Conservation (phyloP, 768 basidiomycete genomes). For the Saitozyma podzolica region DNA sequence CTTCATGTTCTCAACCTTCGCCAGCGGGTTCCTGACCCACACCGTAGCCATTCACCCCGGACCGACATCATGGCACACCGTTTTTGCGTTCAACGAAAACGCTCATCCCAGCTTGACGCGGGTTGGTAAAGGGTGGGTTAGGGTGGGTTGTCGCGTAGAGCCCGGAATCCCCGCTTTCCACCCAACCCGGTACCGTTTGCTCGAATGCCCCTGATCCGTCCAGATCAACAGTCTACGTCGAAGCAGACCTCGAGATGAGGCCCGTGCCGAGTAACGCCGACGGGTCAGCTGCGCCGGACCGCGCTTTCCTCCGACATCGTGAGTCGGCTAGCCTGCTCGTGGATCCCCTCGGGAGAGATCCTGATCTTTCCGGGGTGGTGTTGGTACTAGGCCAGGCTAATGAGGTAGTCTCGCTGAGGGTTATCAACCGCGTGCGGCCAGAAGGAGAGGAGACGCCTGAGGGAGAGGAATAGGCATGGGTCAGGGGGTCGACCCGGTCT, state of each 20-base stretch:
- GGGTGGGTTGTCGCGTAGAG: conserved; percentile 21
- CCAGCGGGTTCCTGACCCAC: background rate
- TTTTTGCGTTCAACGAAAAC: conserved; percentile 37
- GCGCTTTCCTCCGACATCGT: conserved; percentile 37
- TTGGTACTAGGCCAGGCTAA: background rate
- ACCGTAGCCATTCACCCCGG: conserved; percentile 12
- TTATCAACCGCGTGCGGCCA: conserved; percentile 23
- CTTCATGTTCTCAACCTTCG: background rate
- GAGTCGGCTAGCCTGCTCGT: conserved; percentile 1
- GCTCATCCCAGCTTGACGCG: conserved; percentile 17
- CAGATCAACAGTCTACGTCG: conserved; percentile 39
- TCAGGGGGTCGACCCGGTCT: too few species aligned
- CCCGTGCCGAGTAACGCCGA: conserved; percentile 8
- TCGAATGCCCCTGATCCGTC: background rate
- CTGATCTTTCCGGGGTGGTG: background rate
- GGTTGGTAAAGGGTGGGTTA: conserved; percentile 37
- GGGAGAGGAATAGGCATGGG: conserved; percentile 3
- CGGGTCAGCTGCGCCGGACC: conserved; percentile 15
- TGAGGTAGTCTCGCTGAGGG: conserved; percentile 15
- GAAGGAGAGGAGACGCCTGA: conserved; percentile 10
- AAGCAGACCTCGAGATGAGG: conserved; percentile 40
- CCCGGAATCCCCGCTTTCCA: background rate
- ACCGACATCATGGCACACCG: conserved; percentile 37
- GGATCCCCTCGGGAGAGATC: background rate
- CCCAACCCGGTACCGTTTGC: background rate